Evolutionary conservation across 176 grass and related monocot genomes (phyloP), one percentile per base, ranked within the genome.

Genomic region (Echinochloa phyllopogon): DNA sequence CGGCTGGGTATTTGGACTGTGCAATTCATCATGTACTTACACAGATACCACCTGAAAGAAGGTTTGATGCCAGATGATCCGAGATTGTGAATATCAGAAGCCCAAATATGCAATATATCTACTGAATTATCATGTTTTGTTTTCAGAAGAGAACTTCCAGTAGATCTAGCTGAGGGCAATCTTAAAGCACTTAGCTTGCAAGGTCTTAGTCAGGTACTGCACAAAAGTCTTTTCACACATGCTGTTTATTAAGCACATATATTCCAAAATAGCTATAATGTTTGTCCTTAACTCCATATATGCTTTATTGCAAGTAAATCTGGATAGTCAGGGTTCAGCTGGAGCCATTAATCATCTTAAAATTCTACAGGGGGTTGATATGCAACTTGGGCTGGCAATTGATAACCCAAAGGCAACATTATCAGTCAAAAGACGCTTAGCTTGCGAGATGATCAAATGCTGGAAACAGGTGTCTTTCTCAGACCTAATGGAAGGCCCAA

Each of bases 301-400:
- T 82, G 6, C 8, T 87, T 77, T 65, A 17, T 52, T 72, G 42
- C 36, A 83, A 78, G 12, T 70, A 75, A 40, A 49, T 24, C 6
- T 11, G 56, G n/a, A 10, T 33, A 78, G 21, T 57, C 18, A 24
- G 4, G 27, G 50, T 21, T 56, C 65, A 52, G 23, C 17, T 79
- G 38, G 72, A 79, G 47, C 65, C 38, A 88, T 48, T 73, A 40
- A 72, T 40, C 48, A 48, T 84, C 47, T 89, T 68, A 4, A 76
- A 57, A 68, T 82, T 13, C 60, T 68, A 4, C 49, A 97, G 94
- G 89, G 85, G 23, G 94, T 94, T 81, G 91, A 97, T 82, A 87
- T 97, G 69, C 91, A 94, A 83, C 94, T 94, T 84, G 94, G 89
- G 41, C 76, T 97, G 75, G 94, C 94, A 86, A 97, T 94, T 69